phyloP scores from a whole-genome alignment of 2,329 filamentous ascomycete species.

The Falciphora oryzae region DNA sequence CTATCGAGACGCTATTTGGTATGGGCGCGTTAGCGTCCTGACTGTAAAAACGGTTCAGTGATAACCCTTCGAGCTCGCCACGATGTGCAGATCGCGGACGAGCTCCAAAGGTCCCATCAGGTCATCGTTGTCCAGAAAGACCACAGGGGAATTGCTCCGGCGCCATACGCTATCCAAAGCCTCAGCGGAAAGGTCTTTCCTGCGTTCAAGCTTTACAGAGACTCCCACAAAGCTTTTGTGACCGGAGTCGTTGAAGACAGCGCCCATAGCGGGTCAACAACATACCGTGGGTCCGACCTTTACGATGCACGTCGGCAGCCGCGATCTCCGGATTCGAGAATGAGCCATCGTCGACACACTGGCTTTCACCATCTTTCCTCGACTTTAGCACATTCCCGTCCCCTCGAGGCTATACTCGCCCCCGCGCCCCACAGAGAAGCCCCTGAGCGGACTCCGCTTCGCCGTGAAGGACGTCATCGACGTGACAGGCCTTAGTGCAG shows the following conservation, averaged over 20 bases:
- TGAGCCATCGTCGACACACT: constrained; percentile 19
- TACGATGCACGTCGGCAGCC: constrained; percentile 24
- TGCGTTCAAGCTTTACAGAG: constrained; percentile 29
- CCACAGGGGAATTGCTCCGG: constrained; percentile 11
- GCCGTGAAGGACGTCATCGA: constrained; percentile 12
- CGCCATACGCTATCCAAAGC: constrained; percentile 31
- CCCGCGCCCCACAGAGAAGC: background rate
- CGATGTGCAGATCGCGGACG: background rate
- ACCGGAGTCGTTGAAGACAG: constrained; percentile 24
- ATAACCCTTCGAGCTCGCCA: background rate
- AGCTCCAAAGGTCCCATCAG: background rate
- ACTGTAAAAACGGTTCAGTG: background rate
- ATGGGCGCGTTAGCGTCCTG: background rate
- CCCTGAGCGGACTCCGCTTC: constrained; percentile 12
- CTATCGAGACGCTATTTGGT: background rate
- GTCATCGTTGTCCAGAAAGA: background rate
- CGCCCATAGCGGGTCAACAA: constrained; percentile 22
- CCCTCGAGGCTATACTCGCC: constrained; percentile 9
- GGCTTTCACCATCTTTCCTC: too few relatives aligned
- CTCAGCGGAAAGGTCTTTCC: constrained; percentile 26
- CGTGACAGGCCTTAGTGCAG: constrained; percentile 6
- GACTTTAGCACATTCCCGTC: constrained; percentile 7
- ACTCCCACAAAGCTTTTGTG: constrained; percentile 18
- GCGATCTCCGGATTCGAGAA: constrained; percentile 24
- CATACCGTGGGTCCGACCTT: background rate